phyloP scores from a whole-genome alignment of 257 asterid genomes.

The Solanum pinnatisectum region DNA sequence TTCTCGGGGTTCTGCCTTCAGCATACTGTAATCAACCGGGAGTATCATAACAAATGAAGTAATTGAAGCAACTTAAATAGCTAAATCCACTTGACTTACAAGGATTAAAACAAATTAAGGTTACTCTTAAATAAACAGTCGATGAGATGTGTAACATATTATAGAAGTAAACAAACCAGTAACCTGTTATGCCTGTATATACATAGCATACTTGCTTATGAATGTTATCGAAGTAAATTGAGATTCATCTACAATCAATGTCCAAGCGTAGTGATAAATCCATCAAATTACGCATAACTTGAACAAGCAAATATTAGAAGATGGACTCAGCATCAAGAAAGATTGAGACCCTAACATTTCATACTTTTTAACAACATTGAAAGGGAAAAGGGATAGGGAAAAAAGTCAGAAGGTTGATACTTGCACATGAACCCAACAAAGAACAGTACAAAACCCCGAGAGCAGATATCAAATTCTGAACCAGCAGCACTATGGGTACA shows the following conservation, averaged over 20 bases:
- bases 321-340: neutral
- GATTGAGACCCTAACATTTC: neutral
- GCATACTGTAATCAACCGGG: neutral
- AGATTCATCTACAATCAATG: neutral
- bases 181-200: neutral
- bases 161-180: neutral
- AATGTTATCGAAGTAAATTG: neutral
- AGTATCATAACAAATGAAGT: neutral
- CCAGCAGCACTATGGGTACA: neutral
- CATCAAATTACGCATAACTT: neutral
- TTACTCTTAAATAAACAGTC: neutral
- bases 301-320: neutral
- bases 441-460: neutral
- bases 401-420: neutral
- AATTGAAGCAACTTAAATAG: neutral
- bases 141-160: neutral
- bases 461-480: neutral
- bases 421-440: neutral
- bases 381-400: neutral
- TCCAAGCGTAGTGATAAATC: neutral
- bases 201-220: neutral
- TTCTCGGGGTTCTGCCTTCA: neutral
- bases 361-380: neutral
- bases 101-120: neutral
- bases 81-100: neutral